Base-by-base conservation (phyloP, 805 yeast species). In the Candida qinlingensis region DNA sequence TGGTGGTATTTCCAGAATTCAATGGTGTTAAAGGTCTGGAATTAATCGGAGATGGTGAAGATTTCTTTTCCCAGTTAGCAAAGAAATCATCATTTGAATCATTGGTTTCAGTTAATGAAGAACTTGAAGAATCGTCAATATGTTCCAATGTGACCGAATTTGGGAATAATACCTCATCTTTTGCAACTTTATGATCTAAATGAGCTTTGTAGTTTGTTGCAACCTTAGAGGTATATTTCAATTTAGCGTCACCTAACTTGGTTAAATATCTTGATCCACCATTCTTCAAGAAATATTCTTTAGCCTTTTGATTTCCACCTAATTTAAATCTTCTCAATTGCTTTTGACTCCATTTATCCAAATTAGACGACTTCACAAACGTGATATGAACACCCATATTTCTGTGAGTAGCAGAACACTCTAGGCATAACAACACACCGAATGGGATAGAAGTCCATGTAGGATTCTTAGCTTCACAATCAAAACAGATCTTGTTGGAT, bases 401-500 rank as follows among this genome's bases (percentile, higher is more conserved):
- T 68, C 99, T 81, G 72, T 94, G 99, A 45, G 86, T 89, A 4
- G 98, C 91, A 46, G 96, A 87, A 68, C 99, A 94, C 66, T 94
- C 96, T 52, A 91, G 76, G 72, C 99, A 94, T 50, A 94, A 71
- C 65, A 91, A 79, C 45, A 91, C 87, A 48, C 97, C 99, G 68
- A 88, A 92, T 11, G 98, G 96, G 47, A 92, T 90, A 11, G 98
- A 92, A 4, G 99, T 88, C 99, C 99, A 94, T 0, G 98, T 89
- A 36, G 99, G 98, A 66, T 91, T 91, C 64, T 87, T 89, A 59
- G 91, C 87, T 46, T 85, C 79, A 68, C 99, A 94, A 65, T 94
- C 99, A 69, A 94, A 92, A 70, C 99, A 94, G 37, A 75, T 80
- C 61, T 84, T 84, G 73, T 91, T 91, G 42, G 89, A 86, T 28